Evolutionary conservation across 108 stramenopile genomes (phyloP), one percentile per base, ranked within the genome.

Genomic region (Seminavis robusta): DNA sequence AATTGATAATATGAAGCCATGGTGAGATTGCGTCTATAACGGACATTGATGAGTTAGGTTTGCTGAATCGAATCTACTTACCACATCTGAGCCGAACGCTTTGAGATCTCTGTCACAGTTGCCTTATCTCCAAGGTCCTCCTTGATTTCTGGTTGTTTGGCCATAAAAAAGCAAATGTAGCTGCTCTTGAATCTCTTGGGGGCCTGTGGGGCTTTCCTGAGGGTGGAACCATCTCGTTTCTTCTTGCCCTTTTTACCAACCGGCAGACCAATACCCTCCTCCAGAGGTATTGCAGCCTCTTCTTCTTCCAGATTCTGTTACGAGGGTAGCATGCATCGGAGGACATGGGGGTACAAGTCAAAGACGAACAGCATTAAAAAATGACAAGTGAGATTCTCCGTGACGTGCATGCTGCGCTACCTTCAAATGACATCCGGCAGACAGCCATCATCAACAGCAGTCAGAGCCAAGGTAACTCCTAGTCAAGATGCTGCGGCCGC

Each of bases 161-260:
- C 61, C 47, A 62, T 77, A 53, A 78, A 82, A 61, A 82, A 82
- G 40, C 48, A 75, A 33, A 82, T 82, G 47, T 82, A 82, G 39
- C 73, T 75, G 15, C 63, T 65, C 44, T 75, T 74, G 64, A 82
- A 82, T n/a, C 81, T 29, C 39, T 82, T 82, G 11, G 81, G 81
- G 37, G 81, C 77, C 34, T 74, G 73, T 11, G 73, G 73, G 0
- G 69, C 65, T 47, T 74, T 79, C 26, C 76, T 36, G 15, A 77
- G 39, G 16, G 43, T 55, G 9, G 59, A 16, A 16, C 27, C 51
- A 24, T 69, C 60, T 20, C 60, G 63, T 24, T 60, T 63, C 41
- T 59, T 63, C 33, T 34, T 48, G 4, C 11, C 30, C 38, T 56
- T 57, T n/a, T 46, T 55, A 23, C 24, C 54, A n/a, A n/a, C n/a